Evolutionary conservation across 192 early-diverging fungal species (phyloP).

Genomic region (Thamnidium elegans): DNA sequence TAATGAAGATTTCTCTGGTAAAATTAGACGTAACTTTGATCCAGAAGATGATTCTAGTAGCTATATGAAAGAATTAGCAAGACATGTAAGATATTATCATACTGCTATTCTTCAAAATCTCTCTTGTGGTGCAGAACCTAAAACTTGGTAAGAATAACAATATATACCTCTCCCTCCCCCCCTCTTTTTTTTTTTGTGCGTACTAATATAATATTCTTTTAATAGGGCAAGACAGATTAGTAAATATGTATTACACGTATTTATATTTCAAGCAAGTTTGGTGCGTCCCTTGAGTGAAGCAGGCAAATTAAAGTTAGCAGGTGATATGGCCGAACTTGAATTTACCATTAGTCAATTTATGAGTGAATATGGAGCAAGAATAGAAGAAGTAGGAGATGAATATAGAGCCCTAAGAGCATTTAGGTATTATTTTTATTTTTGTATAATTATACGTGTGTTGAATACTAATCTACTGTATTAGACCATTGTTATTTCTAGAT

Average conservation of each 20-base stretch:
- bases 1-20: conserved; percentile 59
- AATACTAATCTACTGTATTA: conserved; percentile 15
- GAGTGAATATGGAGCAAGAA: conserved; percentile 50
- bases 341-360: conserved; percentile 65
- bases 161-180: too few species aligned
- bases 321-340: conserved; percentile 73
- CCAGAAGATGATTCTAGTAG: conserved; percentile 40
- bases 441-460: neutral
- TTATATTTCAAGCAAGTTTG: conserved; percentile 65
- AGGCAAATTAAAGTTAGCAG: conserved; percentile 64
- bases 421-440: conserved; percentile 34
- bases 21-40: conserved; percentile 19
- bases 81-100: conserved; percentile 57
- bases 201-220: neutral
- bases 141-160: conserved; percentile 47
- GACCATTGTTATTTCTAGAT: conserved; percentile 65
- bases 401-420: conserved; percentile 60
- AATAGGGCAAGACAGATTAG: conserved; percentile 34
- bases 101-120: conserved; percentile 51
- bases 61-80: conserved; percentile 60
- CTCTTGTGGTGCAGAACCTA: conserved; percentile 60
- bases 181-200: too few species aligned
- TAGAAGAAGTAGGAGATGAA: conserved; percentile 57
- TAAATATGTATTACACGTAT: conserved; percentile 47
- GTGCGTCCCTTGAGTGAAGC: conserved; percentile 58